Evolutionary conservation across 495 filamentous ascomycete genomes (phyloP), one percentile per base, ranked within the genome.

Genomic region (Penicillium subrubescens): DNA sequence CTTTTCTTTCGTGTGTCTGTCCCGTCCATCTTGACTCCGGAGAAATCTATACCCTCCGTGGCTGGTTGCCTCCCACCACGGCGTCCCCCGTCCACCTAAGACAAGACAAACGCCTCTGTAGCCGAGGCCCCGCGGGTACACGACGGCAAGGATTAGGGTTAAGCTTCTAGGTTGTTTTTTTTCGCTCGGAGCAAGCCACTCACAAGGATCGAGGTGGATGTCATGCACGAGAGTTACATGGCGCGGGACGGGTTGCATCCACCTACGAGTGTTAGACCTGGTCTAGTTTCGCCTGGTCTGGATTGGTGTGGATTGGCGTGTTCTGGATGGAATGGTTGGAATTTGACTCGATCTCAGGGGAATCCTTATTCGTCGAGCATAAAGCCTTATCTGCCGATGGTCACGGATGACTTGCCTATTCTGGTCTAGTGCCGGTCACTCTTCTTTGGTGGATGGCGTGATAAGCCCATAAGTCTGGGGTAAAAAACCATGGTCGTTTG

Each of bases 381-480:
- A 12, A 17, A 52, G 37, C 31, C 60, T 63, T 60, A 67, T 63
- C 65, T 67, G 61, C 65, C 46, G 23, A 35, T 44, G n/a, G 15
- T 33, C 55, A 59, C 65, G 56, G 54, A 37, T 25, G 55, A 50
- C 8, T 48, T 17, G 41, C 57, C 57, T 19, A 5, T 48, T 63
- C 25, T 5, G n/a, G 60, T 25, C 33, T 59, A 63, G 56, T n/a
- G 34, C 29, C 11, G 1, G 27, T 14, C 17, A 17, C 8, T 11
- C 2, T 21, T 21, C 27, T 33, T 8, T 33, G 14, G 33, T 43
- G 6, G 19, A 53, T 63, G 60, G 65, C 61, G 57, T 60, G 61
- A 64, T 48, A 61, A 67, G 48, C 64, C 65, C 48, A 64, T 39
- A 61, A 67, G 48, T 67, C 65, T 54, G 65, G 65, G 65, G 65